phyloP scores from a whole-genome alignment of 2,329 filamentous ascomycete species.

The Aschersonia sp. region DNA sequence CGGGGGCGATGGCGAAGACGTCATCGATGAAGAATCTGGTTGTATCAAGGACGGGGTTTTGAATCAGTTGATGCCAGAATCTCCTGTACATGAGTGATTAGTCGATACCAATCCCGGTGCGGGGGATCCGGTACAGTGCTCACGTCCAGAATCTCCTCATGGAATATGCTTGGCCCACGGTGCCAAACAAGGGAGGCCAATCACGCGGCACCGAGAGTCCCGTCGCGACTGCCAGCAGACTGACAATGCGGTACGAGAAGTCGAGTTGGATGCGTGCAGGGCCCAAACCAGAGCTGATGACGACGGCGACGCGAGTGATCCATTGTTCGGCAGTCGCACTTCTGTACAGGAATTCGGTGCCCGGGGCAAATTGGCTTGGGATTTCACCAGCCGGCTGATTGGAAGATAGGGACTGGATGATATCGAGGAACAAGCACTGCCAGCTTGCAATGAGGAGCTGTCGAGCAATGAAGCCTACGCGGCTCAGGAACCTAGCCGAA shows the following conservation, averaged over 20 bases:
- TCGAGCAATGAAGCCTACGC: not conserved
- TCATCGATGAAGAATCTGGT: not conserved
- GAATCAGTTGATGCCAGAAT: not conserved
- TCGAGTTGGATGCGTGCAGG: not conserved
- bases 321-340: not conserved
- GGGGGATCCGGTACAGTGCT: not conserved
- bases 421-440: slow-evolving; percentile 1
- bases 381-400: not conserved
- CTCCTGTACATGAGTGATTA: not conserved
- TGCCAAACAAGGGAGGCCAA: slow-evolving; percentile 1
- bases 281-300: not conserved
- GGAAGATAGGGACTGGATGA: not conserved
- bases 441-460: not conserved
- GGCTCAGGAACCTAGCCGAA: not conserved
- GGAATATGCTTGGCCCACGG: not conserved
- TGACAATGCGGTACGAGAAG: not conserved
- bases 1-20: not conserved
- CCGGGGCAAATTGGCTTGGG: not conserved
- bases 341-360: not conserved
- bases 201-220: not conserved
- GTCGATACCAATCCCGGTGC: not conserved
- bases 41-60: not conserved
- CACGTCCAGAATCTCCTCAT: slow-evolving; percentile 1
- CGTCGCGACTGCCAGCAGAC: not conserved
- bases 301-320: not conserved